These are phyloP conservation scores for Albizia julibrissin DNA, from an alignment of 306 rosid genomes.

Conservation along the genomic window DNA sequence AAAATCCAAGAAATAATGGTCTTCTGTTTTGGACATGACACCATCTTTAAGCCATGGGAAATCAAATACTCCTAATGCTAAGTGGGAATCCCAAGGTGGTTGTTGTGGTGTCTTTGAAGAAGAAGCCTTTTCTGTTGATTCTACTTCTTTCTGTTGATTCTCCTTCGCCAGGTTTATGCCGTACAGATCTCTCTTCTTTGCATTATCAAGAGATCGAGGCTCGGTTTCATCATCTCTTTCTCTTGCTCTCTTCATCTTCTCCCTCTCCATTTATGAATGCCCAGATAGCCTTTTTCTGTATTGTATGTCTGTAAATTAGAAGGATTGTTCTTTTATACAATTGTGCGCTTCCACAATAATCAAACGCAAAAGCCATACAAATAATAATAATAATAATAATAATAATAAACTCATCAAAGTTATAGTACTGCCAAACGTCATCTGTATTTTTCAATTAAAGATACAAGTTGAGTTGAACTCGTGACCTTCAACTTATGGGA, in stretches of 20 bases:
- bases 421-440: constrained; percentile 19
- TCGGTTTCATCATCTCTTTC: constrained; percentile 42
- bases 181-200: constrained; percentile 48
- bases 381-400: neutral
- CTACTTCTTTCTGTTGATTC: constrained; percentile 20
- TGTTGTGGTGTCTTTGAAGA: neutral
- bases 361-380: constrained; percentile 1
- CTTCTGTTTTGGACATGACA: constrained; percentile 56
- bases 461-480: no score
- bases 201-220: constrained; percentile 12
- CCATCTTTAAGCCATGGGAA: constrained; percentile 96
- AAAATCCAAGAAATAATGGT: constrained; percentile 41
- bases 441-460: no score
- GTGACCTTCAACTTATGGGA: no score
- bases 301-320: constrained; percentile 27
- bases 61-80: constrained; percentile 68
- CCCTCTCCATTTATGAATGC: constrained; percentile 44
- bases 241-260: constrained; percentile 54
- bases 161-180: constrained; percentile 25
- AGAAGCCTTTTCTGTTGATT: constrained; percentile 28
- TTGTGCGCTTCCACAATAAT: neutral
- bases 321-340: neutral
- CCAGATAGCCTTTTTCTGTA: constrained; percentile 17
- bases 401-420: constrained; percentile 21
- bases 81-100: constrained; percentile 35